Conservation (phyloP, 2,329 filamentous ascomycete species). For the Fusarium sp. region DNA sequence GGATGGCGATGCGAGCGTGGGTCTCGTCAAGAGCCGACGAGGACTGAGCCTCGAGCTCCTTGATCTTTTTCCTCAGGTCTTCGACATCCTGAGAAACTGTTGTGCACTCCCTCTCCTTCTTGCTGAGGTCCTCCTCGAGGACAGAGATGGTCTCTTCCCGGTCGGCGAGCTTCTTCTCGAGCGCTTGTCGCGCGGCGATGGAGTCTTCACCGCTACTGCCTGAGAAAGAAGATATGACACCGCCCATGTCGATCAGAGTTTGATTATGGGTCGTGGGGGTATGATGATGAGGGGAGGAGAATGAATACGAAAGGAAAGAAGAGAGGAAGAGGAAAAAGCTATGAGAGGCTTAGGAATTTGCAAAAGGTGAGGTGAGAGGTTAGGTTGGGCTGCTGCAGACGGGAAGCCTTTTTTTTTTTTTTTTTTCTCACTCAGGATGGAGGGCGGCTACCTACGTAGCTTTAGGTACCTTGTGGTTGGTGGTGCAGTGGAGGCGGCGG, state of each 20-base stretch:
- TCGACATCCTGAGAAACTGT: constrained; percentile 52
- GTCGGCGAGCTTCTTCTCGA: constrained; percentile 55
- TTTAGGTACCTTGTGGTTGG: constrained; percentile 4
- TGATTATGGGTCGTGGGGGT: constrained; percentile 28
- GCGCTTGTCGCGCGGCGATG: constrained; percentile 48
- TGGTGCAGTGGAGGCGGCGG: constrained; percentile 14
- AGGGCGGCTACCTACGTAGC: constrained; percentile 13
- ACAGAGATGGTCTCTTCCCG: constrained; percentile 51
- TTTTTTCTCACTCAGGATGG: constrained; percentile 2
- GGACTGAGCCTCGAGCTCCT: constrained; percentile 49
- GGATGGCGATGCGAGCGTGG: constrained; percentile 49
- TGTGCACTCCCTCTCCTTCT: constrained; percentile 54
- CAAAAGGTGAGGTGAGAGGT: constrained; percentile 27
- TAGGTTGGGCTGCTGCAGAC: constrained; percentile 33
- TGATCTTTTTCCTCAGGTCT: constrained; percentile 53
- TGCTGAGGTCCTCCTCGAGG: constrained; percentile 49
- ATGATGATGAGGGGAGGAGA: constrained; percentile 15
- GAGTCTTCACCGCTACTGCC: constrained; percentile 48
- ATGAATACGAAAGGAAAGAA: not conserved
- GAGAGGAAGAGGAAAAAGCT: constrained; percentile 1
- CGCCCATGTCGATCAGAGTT: constrained; percentile 51
- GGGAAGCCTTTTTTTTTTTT: constrained; percentile 18
- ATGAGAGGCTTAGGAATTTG: constrained; percentile 17
- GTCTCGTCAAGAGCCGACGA: constrained; percentile 48
- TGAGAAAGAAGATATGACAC: constrained; percentile 55